Evolutionary conservation across 1,284 basidiomycete genomes (phyloP), one percentile per base, ranked within the genome.

Genomic region (Pseudozyma thailandica): DNA sequence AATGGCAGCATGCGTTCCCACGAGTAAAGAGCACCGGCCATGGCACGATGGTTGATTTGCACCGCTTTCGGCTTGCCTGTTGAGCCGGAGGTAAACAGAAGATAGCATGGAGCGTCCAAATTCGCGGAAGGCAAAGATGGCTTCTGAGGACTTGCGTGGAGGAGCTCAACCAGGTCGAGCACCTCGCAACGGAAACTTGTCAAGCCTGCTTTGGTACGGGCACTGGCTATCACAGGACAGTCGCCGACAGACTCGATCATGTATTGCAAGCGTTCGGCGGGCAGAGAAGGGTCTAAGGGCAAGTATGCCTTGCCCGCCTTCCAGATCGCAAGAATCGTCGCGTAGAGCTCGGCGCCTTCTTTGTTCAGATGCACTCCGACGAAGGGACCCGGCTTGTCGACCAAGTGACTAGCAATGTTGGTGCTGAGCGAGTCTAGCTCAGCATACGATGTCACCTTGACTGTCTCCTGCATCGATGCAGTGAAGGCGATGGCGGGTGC

Each of bases 31-130:
- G 79, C 80, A 7, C 68, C 75, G 4, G 80, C 74, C 23, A 82
- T 52, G 0, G 79, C 81, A 16, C 71, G 55, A 25, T 82, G 81
- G 18, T 59, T 63, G 49, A 82, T 69, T 55, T 76, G 72, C 30
- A 80, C 79, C 10, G 77, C 79, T 35, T 82, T 82, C 4, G 80
- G 80, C 57, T 75, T 70, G 33, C 80, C 80, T 18, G 78, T 82
- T 39, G 70, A 74, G 6, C 80, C 80, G 3, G 74, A 77, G 0
- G 80, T 82, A 57, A 82, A 82, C 30, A 82, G 61, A 37, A 82
- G 62, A 54, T 80, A 80, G 50, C 79, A 75, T 1, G 65, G 53
- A 9, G 51, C 42, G 18, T 71, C 71, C 8, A 81, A 54, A 21
- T n/a, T 25, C 6, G 41, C 37, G 8, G 31, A n/a, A 12, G 63